Base-by-base conservation (phyloP, 306 rosid species). In the Hippophae rhamnoides region DNA sequence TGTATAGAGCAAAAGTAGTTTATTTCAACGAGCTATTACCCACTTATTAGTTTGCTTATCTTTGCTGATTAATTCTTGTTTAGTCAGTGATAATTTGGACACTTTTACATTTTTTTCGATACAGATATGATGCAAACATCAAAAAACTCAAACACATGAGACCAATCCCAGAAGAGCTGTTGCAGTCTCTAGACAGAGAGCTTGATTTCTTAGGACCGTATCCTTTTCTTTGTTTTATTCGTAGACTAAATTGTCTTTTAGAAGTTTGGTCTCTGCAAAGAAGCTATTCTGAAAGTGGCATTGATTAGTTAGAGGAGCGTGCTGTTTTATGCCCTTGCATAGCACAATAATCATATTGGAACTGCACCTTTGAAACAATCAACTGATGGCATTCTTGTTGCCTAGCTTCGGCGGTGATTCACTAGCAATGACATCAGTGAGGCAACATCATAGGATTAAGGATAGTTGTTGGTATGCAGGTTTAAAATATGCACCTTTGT, bases 161-260 rank as follows among this genome's bases (percentile, higher is more conserved):
- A 60, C 95, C 89, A 13, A 75, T 90, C 72, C 79, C 92, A 2
- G 61, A 62, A 58, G 47, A 63, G 47, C 81, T 79, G 72, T 77
- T 79, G 3, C 75, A 78, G 63, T 81, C 80, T 63, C 74, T 78
- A 54, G 78, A 76, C 23, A 78, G 85, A 67, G 78, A 80, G 47
- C 74, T 85, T 31, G 87, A 85, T 71, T 90, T 87, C 67, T 72
- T 90, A 76, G 98, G 98, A 76, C 98, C 86, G 96, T 87, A 90
- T 90, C 98, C 90, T 81, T 61, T 44, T 69, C 25, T 62, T 11
- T 12, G n/a, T 40, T 10, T 47, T 65, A 18, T 13, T 38, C 13
- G 46, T 7, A 31, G 1, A 2, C 1, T 13, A 49, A 12, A 1
- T 11, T 8, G n/a, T 38, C 25, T n/a, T 14, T 54, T 50, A 55